Evolutionary conservation across 345 rosid genomes (phyloP).

Genomic region (Sisymbrium irio): DNA sequence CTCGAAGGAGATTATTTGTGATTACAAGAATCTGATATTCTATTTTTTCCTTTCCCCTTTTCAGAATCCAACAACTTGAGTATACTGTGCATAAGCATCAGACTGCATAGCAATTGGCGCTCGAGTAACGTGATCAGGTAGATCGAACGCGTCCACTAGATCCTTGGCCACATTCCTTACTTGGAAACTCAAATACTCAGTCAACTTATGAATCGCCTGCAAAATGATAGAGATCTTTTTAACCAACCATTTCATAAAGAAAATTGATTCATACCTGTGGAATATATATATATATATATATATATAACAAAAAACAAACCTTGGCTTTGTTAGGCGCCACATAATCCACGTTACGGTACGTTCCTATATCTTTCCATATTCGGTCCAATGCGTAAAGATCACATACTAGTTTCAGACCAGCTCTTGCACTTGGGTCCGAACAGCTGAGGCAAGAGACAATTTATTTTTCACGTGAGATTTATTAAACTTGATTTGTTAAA

Average conservation of each 20-base stretch:
- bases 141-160: constrained; percentile 77
- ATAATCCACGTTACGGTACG: constrained; percentile 86
- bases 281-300: no score
- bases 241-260: neutral
- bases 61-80: constrained; percentile 76
- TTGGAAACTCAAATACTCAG: constrained; percentile 84
- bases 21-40: neutral
- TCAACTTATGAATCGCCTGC: constrained; percentile 92
- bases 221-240: neutral
- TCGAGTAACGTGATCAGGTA: constrained; percentile 74
- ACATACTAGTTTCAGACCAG: constrained; percentile 81
- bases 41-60: neutral
- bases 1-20: constrained; percentile 11
- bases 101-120: constrained; percentile 97
- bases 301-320: constrained; percentile 45
- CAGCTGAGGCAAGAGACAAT: constrained; percentile 44
- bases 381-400: constrained; percentile 96
- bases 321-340: constrained; percentile 99
- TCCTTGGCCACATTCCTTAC: constrained; percentile 79
- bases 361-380: constrained; percentile 96
- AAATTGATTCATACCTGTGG: neutral
- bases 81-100: constrained; percentile 88
- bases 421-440: constrained; percentile 63
- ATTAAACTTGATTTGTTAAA: neutral
- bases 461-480: neutral